These are phyloP conservation scores for Zychaea mexicana DNA, from an alignment of 371 early-diverging fungal species.

Conservation along the genomic window DNA sequence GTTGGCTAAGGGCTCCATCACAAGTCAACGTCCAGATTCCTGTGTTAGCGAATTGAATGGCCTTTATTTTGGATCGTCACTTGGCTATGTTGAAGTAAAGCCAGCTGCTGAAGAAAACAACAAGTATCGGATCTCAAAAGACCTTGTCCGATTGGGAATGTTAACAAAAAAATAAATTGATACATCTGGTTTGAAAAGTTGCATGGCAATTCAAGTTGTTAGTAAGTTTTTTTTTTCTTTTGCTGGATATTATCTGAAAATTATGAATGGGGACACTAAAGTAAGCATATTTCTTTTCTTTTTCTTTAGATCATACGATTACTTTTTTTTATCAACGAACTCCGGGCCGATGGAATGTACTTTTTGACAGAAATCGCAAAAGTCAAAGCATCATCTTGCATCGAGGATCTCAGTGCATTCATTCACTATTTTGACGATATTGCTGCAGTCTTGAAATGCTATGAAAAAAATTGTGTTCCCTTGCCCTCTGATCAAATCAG, in stretches of 20 bases:
- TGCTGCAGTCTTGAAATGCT: neutral
- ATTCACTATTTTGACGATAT: neutral
- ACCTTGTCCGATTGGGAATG: neutral
- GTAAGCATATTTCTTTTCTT: neutral
- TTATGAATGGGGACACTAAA: neutral
- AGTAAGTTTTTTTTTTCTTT: conserved; percentile 2
- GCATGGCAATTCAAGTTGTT: neutral
- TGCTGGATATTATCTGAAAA: neutral
- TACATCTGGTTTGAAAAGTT: neutral
- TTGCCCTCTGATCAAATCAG: neutral
- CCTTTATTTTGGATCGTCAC: neutral
- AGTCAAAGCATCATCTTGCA: neutral
- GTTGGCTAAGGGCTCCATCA: neutral
- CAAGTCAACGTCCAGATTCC: neutral
- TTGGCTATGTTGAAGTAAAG: neutral
- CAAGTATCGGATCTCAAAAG: neutral
- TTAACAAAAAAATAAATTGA: neutral
- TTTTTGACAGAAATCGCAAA: no score
- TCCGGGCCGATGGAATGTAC: neutral
- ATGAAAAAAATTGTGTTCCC: neutral
- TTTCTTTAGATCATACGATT: neutral
- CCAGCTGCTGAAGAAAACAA: neutral
- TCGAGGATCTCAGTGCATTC: neutral
- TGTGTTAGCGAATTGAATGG: neutral
- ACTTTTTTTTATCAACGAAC: neutral